phyloP scores from a whole-genome alignment of 208 protist genomes.

The Endotrypanum monterogeii region DNA sequence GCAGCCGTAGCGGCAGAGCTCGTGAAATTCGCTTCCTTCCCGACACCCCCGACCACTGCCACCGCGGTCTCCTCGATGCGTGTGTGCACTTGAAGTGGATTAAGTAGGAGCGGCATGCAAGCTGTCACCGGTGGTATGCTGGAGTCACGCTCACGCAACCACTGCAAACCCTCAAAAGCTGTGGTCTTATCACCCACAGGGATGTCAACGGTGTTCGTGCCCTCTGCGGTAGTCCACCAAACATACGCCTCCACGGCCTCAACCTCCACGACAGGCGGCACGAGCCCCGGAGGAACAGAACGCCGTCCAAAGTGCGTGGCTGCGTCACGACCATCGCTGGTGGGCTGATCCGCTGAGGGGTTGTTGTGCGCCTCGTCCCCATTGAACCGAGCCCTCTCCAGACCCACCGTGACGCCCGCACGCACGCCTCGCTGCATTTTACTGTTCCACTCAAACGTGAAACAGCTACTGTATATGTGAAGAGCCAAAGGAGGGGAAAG shows the following conservation, averaged over 20 bases:
- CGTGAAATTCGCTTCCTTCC: not conserved
- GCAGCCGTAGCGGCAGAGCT: not conserved
- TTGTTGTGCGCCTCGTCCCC: slow-evolving; percentile 12
- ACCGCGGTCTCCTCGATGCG: slow-evolving; percentile 1
- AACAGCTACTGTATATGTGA: slow-evolving; percentile 12
- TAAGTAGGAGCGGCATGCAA: slow-evolving; percentile 31
- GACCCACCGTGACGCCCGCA: slow-evolving; percentile 25
- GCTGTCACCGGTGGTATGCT: slow-evolving; percentile 1
- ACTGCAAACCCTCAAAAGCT: not conserved
- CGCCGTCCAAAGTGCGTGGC: not conserved
- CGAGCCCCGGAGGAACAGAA: slow-evolving; percentile 5
- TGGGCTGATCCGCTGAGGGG: not conserved
- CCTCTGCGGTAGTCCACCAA: slow-evolving; percentile 18
- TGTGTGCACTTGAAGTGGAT: slow-evolving; percentile 25
- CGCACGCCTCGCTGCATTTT: slow-evolving; percentile 9
- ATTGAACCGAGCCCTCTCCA: slow-evolving; percentile 24
- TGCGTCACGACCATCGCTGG: not conserved
- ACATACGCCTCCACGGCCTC: slow-evolving; percentile 22
- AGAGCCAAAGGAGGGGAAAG: slow-evolving; percentile 22
- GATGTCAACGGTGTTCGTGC: not conserved
- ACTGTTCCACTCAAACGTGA: slow-evolving; percentile 26
- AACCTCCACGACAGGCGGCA: slow-evolving; percentile 19
- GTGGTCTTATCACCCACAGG: not conserved
- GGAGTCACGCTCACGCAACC: not conserved
- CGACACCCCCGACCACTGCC: not conserved